These are phyloP conservation scores for Bipolaris zeicola DNA, from an alignment of 2,329 filamentous ascomycete genomes.

Conservation along the genomic window DNA sequence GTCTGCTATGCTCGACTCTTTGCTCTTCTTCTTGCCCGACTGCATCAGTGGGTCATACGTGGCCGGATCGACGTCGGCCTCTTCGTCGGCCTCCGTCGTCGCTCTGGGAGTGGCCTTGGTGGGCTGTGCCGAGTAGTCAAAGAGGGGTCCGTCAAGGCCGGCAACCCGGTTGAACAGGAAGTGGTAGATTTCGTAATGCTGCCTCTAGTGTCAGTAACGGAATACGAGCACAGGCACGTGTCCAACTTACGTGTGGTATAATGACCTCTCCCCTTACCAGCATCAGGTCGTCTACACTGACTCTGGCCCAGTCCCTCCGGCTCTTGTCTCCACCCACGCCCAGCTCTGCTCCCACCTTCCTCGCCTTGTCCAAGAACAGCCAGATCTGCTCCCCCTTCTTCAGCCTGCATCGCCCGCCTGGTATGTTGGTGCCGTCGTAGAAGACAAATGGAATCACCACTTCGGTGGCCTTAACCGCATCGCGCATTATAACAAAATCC, in stretches of 20 bases:
- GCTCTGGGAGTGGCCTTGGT: constrained; percentile 49
- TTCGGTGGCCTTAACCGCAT: constrained; percentile 85
- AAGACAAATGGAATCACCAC: constrained; percentile 94
- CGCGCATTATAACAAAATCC: constrained; percentile 82
- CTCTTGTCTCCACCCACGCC: constrained; percentile 72
- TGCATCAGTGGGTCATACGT: constrained; percentile 51
- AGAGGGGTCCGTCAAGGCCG: constrained; percentile 76
- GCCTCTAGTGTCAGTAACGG: constrained; percentile 21
- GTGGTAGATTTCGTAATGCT: constrained; percentile 98
- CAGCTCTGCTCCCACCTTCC: constrained; percentile 85
- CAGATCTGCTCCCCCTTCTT: constrained; percentile 94
- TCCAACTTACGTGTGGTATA: constrained; percentile 76
- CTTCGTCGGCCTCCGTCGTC: constrained; percentile 24
- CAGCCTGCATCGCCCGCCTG: constrained; percentile 80
- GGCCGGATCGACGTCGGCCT: constrained; percentile 25
- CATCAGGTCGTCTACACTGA: constrained; percentile 95
- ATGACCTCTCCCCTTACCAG: constrained; percentile 89
- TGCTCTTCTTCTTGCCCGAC: constrained; percentile 44
- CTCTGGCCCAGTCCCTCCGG: constrained; percentile 84
- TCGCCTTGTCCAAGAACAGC: constrained; percentile 89
- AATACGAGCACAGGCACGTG: background rate
- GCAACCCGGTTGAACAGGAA: constrained; percentile 88
- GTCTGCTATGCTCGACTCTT: constrained; percentile 52
- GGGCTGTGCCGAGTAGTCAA: constrained; percentile 70
- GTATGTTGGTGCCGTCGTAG: constrained; percentile 90